Evolutionary conservation across 208 protist genomes (phyloP).

Genomic region (Wallacemonas sp.): DNA sequence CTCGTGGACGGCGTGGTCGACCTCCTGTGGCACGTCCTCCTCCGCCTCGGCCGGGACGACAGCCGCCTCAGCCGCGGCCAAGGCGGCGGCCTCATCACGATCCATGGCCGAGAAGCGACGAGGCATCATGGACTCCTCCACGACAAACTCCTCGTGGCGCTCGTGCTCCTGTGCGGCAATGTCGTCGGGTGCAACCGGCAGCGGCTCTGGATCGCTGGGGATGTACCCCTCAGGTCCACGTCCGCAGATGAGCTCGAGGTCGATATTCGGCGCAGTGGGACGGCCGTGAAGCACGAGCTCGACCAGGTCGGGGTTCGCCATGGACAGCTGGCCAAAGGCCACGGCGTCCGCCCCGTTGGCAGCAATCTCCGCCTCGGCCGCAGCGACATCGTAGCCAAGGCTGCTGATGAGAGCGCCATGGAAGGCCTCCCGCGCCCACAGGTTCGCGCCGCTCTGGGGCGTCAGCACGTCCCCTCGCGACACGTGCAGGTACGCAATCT

Average conservation of each 20-base stretch:
- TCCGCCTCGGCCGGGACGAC: neutral
- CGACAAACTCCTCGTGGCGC: neutral
- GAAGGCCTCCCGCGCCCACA: slow-evolving; percentile 17
- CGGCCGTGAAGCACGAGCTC: slow-evolving; percentile 15
- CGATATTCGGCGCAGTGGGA: slow-evolving; percentile 1
- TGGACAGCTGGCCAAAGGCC: slow-evolving; percentile 24
- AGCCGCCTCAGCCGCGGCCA: too few species aligned
- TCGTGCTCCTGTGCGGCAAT: neutral
- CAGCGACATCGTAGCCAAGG: slow-evolving; percentile 21
- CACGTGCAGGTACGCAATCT: slow-evolving; percentile 23
- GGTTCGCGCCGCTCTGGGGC: neutral
- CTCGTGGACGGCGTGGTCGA: too few species aligned
- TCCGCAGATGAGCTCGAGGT: neutral
- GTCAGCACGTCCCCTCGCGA: slow-evolving; percentile 1
- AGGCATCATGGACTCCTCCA: neutral
- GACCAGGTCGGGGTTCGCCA: slow-evolving; percentile 62
- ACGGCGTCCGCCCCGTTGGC: slow-evolving; percentile 25
- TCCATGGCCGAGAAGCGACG: slow-evolving; percentile 1
- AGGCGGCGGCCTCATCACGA: too few species aligned
- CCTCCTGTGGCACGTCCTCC: neutral
- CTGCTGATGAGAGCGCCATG: slow-evolving; percentile 23
- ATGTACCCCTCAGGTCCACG: neutral
- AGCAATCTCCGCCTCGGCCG: slow-evolving; percentile 8
- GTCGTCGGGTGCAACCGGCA: slow-evolving; percentile 8
- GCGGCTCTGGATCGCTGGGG: slow-evolving; percentile 4